Conservation (phyloP, 108 stramenopile genomes). For the Cyclotella choctawhatcheeana region DNA sequence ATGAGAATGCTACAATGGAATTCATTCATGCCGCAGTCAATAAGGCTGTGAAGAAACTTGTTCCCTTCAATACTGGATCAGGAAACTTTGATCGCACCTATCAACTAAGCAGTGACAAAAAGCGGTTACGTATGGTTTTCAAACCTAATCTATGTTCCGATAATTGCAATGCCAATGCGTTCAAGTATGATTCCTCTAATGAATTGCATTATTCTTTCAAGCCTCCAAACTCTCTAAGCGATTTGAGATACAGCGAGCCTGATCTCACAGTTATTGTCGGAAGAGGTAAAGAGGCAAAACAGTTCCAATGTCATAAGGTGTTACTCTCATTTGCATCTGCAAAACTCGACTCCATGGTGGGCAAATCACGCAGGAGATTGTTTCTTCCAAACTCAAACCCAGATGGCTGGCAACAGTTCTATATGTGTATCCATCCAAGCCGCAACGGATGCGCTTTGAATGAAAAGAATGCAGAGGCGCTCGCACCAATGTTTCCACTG, state of each 20-base stretch:
- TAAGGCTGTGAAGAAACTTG: neutral
- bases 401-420: neutral
- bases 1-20: too few relatives aligned
- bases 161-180: neutral
- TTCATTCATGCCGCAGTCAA: neutral
- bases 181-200: neutral
- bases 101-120: neutral
- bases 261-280: neutral
- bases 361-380: neutral
- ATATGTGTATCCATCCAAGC: neutral
- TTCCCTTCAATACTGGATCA: neutral
- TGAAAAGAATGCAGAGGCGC: neutral
- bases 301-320: neutral
- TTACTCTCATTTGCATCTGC: slow-evolving; percentile 1
- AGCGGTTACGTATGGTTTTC: neutral
- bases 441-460: slow-evolving; percentile 3
- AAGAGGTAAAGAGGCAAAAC: neutral
- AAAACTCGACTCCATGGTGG: neutral
- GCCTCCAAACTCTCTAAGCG: neutral
- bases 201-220: neutral
- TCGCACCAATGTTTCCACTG: too few relatives aligned
- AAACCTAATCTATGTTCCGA: neutral
- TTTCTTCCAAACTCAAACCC: neutral
- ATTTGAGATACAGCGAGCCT: neutral
- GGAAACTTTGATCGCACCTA: neutral